phyloP scores from a whole-genome alignment of 1,284 basidiomycete species.

The Coniferiporia sulphurascens region DNA sequence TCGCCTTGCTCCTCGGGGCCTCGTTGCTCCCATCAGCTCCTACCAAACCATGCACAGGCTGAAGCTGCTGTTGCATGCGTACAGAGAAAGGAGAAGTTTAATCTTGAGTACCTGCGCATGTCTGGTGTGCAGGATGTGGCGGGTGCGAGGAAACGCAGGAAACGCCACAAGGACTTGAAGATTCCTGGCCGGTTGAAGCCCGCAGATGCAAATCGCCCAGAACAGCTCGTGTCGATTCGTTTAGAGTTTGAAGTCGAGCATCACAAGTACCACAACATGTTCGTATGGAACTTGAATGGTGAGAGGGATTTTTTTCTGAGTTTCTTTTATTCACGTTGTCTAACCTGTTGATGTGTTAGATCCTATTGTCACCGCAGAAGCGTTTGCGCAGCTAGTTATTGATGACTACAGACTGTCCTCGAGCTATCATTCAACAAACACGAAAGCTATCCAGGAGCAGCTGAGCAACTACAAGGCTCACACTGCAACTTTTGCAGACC shows the following conservation, averaged over 20 bases:
- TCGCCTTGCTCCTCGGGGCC: too few species aligned
- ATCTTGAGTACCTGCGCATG: slow-evolving; percentile 62
- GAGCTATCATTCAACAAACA: slow-evolving; percentile 71
- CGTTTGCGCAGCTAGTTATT: slow-evolving; percentile 86
- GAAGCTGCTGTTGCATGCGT: slow-evolving; percentile 24
- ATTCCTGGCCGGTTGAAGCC: slow-evolving; percentile 60
- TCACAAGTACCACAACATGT: slow-evolving; percentile 91
- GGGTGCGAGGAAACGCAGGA: slow-evolving; percentile 45
- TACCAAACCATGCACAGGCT: slow-evolving; percentile 33
- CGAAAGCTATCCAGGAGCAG: slow-evolving; percentile 84
- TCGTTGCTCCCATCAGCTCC: too few species aligned
- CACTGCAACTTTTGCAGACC: slow-evolving; percentile 28
- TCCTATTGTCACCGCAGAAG: slow-evolving; percentile 81
- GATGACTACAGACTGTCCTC: slow-evolving; percentile 85
- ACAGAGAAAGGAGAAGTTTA: slow-evolving; percentile 49
- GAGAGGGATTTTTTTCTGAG: slow-evolving; percentile 25
- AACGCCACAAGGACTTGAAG: slow-evolving; percentile 65
- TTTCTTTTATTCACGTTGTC: neutral
- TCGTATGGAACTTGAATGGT: slow-evolving; percentile 96
- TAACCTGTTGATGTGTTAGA: slow-evolving; percentile 44
- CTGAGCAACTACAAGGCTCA: slow-evolving; percentile 75
- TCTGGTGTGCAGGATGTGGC: slow-evolving; percentile 31
- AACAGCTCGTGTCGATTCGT: slow-evolving; percentile 87
- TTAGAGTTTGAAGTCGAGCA: slow-evolving; percentile 93
- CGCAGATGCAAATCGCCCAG: slow-evolving; percentile 58